Conservation (phyloP, 2,329 filamentous ascomycete species). For the Cyphellophora attinorum region DNA sequence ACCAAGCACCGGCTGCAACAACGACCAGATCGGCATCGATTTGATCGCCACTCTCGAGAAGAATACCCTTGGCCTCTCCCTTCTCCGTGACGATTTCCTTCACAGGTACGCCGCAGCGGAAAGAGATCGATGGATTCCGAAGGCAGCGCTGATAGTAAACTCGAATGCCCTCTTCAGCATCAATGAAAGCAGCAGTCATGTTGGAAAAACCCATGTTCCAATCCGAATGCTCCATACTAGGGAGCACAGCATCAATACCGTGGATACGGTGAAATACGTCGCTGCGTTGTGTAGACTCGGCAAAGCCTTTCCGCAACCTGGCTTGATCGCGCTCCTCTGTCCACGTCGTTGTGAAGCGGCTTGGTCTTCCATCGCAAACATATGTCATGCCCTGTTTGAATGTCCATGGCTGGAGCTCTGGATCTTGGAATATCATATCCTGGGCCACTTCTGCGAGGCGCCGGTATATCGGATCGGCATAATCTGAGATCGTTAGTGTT, state of each 20-base stretch:
- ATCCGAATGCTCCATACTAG: slow-evolving; percentile 3
- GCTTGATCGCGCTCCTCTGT: slow-evolving; percentile 3
- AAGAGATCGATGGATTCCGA: slow-evolving; percentile 11
- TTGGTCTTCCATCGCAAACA: slow-evolving; percentile 13
- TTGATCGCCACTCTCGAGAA: slow-evolving; percentile 11
- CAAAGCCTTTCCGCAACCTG: slow-evolving; percentile 3
- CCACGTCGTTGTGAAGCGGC: slow-evolving; percentile 13
- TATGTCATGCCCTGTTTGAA: slow-evolving; percentile 21
- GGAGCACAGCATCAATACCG: slow-evolving; percentile 9
- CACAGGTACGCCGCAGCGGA: slow-evolving; percentile 16
- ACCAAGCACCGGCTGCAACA: slow-evolving; percentile 20
- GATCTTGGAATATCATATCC: slow-evolving; percentile 14
- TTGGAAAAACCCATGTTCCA: slow-evolving; percentile 20
- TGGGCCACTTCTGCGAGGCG: slow-evolving; percentile 16
- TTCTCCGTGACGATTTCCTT: slow-evolving; percentile 4
- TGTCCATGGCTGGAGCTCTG: slow-evolving; percentile 12
- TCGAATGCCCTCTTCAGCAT: slow-evolving; percentile 15
- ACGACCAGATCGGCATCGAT: slow-evolving; percentile 11
- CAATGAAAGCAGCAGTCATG: slow-evolving; percentile 18
- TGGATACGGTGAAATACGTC: slow-evolving; percentile 18
- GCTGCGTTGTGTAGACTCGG: slow-evolving; percentile 7
- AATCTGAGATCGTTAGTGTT: slow-evolving; percentile 10
- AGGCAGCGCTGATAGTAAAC: slow-evolving; percentile 20
- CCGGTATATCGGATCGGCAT: slow-evolving; percentile 19
- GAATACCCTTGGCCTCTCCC: slow-evolving; percentile 9